A percentile compares a stretch with the other conserved stretches of the same genome.
phyloP scores from a whole-genome alignment of 768 basidiomycete species.

The Calocera cornea region DNA sequence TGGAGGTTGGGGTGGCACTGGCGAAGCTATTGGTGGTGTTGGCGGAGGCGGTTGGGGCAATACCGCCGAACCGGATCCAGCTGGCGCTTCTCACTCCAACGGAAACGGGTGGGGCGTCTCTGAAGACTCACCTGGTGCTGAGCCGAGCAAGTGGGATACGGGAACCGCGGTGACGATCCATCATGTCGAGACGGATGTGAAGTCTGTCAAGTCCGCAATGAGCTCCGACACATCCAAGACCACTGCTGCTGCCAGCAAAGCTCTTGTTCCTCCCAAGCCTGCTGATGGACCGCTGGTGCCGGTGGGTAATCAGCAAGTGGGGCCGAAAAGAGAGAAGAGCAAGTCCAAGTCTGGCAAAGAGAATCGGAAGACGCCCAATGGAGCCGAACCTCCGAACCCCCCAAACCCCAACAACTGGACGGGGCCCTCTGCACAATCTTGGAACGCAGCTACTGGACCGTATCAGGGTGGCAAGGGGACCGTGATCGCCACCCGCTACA shows the following conservation, averaged over 20 bases:
- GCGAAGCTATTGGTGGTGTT: background rate
- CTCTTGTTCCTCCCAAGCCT: background rate
- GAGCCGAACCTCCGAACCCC: background rate
- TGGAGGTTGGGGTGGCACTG: background rate
- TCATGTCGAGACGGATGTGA: background rate
- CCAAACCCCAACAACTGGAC: background rate
- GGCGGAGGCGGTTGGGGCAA: background rate
- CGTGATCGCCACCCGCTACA: no score
- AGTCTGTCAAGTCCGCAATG: background rate
- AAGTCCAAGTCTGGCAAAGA: background rate
- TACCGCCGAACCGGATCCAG: background rate
- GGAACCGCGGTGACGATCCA: background rate
- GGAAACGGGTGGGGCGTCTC: background rate
- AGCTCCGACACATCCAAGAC: background rate
- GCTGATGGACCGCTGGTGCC: background rate
- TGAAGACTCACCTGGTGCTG: background rate
- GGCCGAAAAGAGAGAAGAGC: background rate
- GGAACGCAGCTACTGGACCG: background rate
- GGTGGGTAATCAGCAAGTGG: background rate
- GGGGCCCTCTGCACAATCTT: background rate
- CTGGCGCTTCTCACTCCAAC: background rate
- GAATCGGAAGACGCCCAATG: background rate
- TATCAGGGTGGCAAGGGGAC: background rate
- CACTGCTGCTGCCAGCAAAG: background rate
- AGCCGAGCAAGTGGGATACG: background rate